phyloP scores from a whole-genome alignment of 441 rosid genomes.

The Biscutella auriculata region DNA sequence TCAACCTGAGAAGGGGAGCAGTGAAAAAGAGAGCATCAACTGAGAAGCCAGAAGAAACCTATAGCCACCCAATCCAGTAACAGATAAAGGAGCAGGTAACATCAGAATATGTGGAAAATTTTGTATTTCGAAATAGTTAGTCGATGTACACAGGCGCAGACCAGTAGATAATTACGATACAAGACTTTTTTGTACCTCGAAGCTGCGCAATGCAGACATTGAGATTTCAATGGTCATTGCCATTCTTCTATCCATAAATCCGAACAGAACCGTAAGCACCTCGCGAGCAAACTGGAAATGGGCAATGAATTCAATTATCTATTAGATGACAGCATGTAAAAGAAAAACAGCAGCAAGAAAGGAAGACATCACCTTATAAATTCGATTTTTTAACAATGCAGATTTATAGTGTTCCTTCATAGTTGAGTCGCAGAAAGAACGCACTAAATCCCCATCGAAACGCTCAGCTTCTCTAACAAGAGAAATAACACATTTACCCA shows the following conservation, averaged over 20 bases:
- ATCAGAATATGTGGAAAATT: background rate
- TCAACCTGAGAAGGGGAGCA: constrained; percentile 34
- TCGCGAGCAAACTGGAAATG: constrained; percentile 55
- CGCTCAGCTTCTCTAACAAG: constrained; percentile 38
- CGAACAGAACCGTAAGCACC: constrained; percentile 49
- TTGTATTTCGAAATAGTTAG: background rate
- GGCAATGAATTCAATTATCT: background rate
- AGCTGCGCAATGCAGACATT: constrained; percentile 27
- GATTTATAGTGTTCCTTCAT: constrained; percentile 44
- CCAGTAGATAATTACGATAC: background rate
- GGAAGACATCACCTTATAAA: constrained; percentile 44
- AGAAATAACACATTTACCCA: constrained; percentile 42
- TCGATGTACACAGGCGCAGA: background rate
- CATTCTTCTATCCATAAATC: constrained; percentile 25
- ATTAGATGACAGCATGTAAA: background rate
- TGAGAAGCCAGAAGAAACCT: constrained; percentile 2
- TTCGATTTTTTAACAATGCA: constrained; percentile 46
- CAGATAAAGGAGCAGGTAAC: constrained; percentile 9
- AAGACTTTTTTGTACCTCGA: constrained; percentile 38
- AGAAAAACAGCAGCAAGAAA: background rate
- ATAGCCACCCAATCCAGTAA: constrained; percentile 2
- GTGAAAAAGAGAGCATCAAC: background rate
- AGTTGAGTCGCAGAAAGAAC: constrained; percentile 31
- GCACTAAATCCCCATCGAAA: constrained; percentile 37
- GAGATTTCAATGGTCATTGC: constrained; percentile 31